Base-by-base conservation (phyloP, 2,329 filamentous ascomycete species). In the Corinectria fuckeliana region DNA sequence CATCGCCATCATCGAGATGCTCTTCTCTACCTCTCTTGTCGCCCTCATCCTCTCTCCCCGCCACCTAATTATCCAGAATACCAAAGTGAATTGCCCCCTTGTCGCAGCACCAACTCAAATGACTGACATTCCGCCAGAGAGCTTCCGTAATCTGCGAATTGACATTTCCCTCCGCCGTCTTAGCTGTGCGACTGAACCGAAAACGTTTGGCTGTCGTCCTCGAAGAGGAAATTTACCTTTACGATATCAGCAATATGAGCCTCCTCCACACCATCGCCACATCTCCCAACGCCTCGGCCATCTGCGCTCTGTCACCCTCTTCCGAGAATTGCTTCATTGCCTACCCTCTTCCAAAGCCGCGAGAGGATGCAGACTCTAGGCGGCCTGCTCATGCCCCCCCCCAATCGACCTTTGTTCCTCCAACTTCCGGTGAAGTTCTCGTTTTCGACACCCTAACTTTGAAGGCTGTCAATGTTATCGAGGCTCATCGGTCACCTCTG, bases 171-270 rank as follows among this genome's bases (percentile, higher is more conserved):
- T 96, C 93, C n/a, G 93, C 93, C 49, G 93, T 99, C 10, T 86
- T 98, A 38, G 93, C 94, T 18, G 92, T 99, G 59, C 91, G 93
- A 65, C 82, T 99, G 71, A 99, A 99, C 76, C 87, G 95, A 67
- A 98, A 97, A 77, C 89, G 95, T 34, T 85, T 99, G 23, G 92
- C 95, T 11, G 93, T 99, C 28, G 89, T 98, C 13, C 84, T 98
- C 56, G 95, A 99, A 75, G 93, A 97, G 70, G 91, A 97, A 74
- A 96, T 98, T 63, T 99, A 98, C 78, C 85, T 99, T 48, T 99
- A 99, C 80, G 95, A 99, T 76, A 98, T 99, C 66, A 93, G 93
- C 77, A 98, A 97, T 74, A 98, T 99, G 94, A 94, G 91, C 71
- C 86, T 98, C 58, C 83, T 98, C 38, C 91, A 93, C 76, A 96